These are phyloP conservation scores for Lachnum nothofagi DNA, from an alignment of 2,329 filamentous ascomycete genomes.

Conservation along the genomic window DNA sequence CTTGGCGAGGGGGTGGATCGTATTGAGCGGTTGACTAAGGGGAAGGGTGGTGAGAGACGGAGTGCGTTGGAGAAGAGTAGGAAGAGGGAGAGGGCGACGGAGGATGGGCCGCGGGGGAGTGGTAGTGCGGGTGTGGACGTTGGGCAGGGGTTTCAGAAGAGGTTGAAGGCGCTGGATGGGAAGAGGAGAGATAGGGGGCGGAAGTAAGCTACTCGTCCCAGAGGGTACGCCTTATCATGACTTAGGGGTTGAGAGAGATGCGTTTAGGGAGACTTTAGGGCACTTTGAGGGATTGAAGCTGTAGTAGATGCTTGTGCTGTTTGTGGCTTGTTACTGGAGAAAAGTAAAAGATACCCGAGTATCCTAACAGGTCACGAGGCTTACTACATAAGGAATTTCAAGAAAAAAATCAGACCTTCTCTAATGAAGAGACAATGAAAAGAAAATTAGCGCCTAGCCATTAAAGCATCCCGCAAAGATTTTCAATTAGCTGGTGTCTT, in stretches of 20 bases:
- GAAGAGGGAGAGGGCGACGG: constrained; percentile 65
- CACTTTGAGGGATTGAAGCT: too few relatives aligned
- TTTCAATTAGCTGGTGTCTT: too few relatives aligned
- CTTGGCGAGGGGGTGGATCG: constrained; percentile 81
- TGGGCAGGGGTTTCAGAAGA: constrained; percentile 71
- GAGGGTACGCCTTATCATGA: background rate
- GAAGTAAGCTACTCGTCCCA: constrained; percentile 1
- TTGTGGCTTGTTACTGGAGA: too few relatives aligned
- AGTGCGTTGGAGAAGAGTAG: constrained; percentile 73
- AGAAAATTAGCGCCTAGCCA: too few relatives aligned
- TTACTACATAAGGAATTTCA: too few relatives aligned
- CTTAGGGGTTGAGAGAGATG: background rate
- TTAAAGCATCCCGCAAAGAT: too few relatives aligned
- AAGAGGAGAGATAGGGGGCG: constrained; percentile 37
- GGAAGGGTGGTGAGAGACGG: constrained; percentile 51
- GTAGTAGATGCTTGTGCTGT: too few relatives aligned
- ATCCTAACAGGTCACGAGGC: too few relatives aligned
- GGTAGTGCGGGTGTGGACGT: constrained; percentile 50
- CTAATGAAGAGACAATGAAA: too few relatives aligned
- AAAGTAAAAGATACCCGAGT: too few relatives aligned
- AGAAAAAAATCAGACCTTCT: too few relatives aligned
- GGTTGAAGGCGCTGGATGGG: constrained; percentile 49
- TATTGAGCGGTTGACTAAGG: constrained; percentile 75
- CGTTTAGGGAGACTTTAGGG: too few relatives aligned
- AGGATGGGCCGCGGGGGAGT: constrained; percentile 67